Base-by-base conservation (phyloP, 768 basidiomycete species). In the Pholiota microspora region DNA sequence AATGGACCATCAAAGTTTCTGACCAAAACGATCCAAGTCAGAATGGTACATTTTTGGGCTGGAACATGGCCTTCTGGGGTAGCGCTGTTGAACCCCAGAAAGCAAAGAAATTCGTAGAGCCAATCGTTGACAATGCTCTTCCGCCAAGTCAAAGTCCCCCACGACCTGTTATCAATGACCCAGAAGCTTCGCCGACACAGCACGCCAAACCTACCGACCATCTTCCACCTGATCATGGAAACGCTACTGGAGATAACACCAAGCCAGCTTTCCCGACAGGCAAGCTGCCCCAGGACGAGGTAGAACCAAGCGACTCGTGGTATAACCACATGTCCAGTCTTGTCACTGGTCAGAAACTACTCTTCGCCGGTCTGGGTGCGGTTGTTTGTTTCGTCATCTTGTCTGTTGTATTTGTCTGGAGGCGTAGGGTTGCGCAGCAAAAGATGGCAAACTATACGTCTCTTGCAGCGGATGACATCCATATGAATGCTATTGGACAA, bases 61-160 rank as follows among this genome's bases (percentile, higher is more conserved):
- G 95, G 96, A 86, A 84, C 49, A 83, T 98, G 72, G 84, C 86
- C 52, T 79, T 99, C 49, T 99, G 93, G 92, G 96, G 96, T 21
- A 84, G 88, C 27, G 76, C 86, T 31, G 78, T 89, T 50, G 92
- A 98, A 67, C 71, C 91, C 0, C 64, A 78, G 2, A 80, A 82
- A 59, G 83, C 84, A 8, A 81, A 76, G 58, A 76, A 77, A 48
- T 94, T 83, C 62, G 74, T 79, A 25, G 75, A 88, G 15, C 81
- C 85, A 16, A 64, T 72, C 5, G 69, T 78, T 23, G 80, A 85
- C 32, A 73, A 76, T 51, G 68, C 76, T 34, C 67, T 85, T 35
- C 78, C 76, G 24, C 72, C 77, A 24, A 66, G 69, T n/a, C 73
- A 79, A 32, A 55, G 57, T 21, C 62, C 69, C 4, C 74, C 74